A percentile compares a stretch with the other conserved stretches of the same genome.
These are phyloP conservation scores for Aspergillus sparsus DNA, from an alignment of 495 filamentous ascomycete genomes.

Conservation along the genomic window DNA sequence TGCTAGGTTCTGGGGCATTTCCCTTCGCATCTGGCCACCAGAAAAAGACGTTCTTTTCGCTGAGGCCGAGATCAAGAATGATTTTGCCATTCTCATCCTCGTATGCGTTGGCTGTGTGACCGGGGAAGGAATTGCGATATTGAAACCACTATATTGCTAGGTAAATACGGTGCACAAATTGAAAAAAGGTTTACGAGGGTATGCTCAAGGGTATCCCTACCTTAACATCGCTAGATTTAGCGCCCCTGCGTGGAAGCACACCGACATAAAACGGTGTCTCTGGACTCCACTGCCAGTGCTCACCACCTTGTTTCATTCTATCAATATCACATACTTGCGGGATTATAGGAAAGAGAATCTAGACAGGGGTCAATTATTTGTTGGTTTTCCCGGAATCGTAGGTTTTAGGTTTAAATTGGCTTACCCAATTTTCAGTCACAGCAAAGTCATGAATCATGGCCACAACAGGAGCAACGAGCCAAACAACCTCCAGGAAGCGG, in stretches of 20 bases:
- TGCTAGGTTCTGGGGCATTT: constrained; percentile 24
- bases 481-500: constrained; percentile 43
- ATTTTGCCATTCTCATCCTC: constrained; percentile 51
- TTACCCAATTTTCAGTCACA: constrained; percentile 49
- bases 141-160: constrained; percentile 15
- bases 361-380: background rate
- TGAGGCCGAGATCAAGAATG: constrained; percentile 55
- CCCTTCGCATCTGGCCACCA: constrained; percentile 52
- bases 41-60: constrained; percentile 58
- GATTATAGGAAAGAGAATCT: constrained; percentile 51
- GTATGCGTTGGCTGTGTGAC: constrained; percentile 53
- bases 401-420: background rate
- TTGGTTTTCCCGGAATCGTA: background rate
- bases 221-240: constrained; percentile 49
- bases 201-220: constrained; percentile 28
- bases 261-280: constrained; percentile 54
- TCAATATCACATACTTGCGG: constrained; percentile 54
- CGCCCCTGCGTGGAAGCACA: constrained; percentile 49
- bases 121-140: constrained; percentile 41
- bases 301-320: constrained; percentile 53
- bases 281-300: constrained; percentile 58
- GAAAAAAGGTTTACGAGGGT: background rate
- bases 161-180: background rate
- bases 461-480: constrained; percentile 53
- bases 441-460: constrained; percentile 61